Base-by-base conservation (phyloP, 106 monocot genomes). In the Platanthera zijinensis region DNA sequence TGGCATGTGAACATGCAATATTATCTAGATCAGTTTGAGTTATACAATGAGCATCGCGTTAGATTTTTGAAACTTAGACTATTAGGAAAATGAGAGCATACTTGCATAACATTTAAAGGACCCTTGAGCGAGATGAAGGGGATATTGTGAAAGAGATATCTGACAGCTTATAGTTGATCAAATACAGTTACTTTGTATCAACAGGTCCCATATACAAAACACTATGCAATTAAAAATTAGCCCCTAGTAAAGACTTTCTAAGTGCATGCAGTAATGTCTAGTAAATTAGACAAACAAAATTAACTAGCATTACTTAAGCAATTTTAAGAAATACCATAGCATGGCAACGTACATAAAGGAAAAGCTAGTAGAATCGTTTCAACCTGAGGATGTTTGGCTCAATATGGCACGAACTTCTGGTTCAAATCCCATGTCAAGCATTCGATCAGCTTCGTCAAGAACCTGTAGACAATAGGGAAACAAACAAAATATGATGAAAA, bases 381-480 rank as follows among this genome's bases (percentile, higher is more conserved):
- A 80, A 97, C 97, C 86, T 53, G 86, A 80, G 68, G 81, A 82
- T 73, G 93, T 94, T 85, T 90, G 88, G 73, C 82, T 88, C 39
- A 97, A 74, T 81, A 97, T 97, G 12, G 97, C 77, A 46, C 97
- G 91, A 74, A 97, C 97, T 90, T 97, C 97, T 51, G 97, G 97
- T 82, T 97, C 97, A 85, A 97, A 97, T 79, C 97, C 97, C 93
- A 97, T 87, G 84, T 97, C 97, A 82, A 97, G 91, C 97, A 97
- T 97, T 78, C 97, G 75, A 85, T 97, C 97, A 54, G 97, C 97
- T 87, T 97, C 97, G 85, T 97, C 97, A 80, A 97, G 94, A 82
- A 97, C 91, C 97, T 97, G 64, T 15, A 74, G 10, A 67, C 1
- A 18, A 76, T 32, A 39, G 39, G 39, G 39, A 39, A 0, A 25